Evolutionary conservation across 805 yeast genomes (phyloP).

Genomic region (Starmerella apicola): DNA sequence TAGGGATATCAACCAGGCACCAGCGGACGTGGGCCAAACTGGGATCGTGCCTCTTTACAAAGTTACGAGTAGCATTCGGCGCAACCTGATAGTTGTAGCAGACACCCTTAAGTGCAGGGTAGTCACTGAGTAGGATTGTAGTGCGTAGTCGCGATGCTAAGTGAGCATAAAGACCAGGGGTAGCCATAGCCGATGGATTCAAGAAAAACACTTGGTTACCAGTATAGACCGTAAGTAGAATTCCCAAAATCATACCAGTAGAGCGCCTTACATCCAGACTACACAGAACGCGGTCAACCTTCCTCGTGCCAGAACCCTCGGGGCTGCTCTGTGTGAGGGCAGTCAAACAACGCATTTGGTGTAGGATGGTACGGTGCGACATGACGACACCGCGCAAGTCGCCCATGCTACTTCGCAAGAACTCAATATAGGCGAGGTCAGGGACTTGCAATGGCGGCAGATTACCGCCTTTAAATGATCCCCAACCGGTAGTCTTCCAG

Average conservation of each 20-base stretch:
- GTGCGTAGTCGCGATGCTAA: constrained; percentile 59
- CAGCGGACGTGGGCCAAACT: constrained; percentile 72
- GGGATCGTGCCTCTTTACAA: constrained; percentile 57
- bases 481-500: constrained; percentile 83
- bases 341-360: constrained; percentile 71
- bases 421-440: constrained; percentile 87
- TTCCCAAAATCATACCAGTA: constrained; percentile 74
- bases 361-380: constrained; percentile 75
- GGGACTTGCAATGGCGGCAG: constrained; percentile 60
- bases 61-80: constrained; percentile 75
- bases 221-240: constrained; percentile 65
- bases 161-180: constrained; percentile 79
- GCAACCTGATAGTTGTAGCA: constrained; percentile 84
- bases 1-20: constrained; percentile 79
- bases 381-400: constrained; percentile 87
- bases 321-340: constrained; percentile 43
- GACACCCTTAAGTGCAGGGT: constrained; percentile 76
- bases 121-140: constrained; percentile 69
- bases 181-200: constrained; percentile 58
- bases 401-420: constrained; percentile 78
- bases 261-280: constrained; percentile 64
- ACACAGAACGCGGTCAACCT: constrained; percentile 39
- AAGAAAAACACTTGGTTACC: constrained; percentile 78
- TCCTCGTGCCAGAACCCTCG: constrained; percentile 13
- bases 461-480: constrained; percentile 47